phyloP scores from a whole-genome alignment of 371 early-diverging fungal genomes.

The Capillidium heterosporum region DNA sequence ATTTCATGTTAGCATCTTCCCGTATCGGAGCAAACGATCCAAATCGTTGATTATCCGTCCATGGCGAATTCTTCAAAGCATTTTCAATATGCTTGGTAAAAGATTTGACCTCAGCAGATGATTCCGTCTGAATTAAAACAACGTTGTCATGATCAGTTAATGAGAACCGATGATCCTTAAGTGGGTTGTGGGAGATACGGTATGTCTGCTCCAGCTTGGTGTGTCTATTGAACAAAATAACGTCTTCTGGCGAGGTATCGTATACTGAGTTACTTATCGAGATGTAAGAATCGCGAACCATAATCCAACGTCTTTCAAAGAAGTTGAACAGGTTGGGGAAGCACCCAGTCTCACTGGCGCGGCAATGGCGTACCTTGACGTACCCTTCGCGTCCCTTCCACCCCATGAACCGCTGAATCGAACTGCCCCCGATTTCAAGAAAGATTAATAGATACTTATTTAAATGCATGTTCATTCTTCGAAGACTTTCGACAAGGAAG shows the following conservation, averaged over 20 bases:
- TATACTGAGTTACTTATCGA: constrained; percentile 14
- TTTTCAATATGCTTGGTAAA: constrained; percentile 38
- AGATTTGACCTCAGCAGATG: constrained; percentile 35
- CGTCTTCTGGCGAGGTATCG: constrained; percentile 33
- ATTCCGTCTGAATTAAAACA: constrained; percentile 48
- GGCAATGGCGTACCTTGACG: constrained; percentile 18
- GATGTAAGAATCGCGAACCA: constrained; percentile 55
- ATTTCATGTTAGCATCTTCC: constrained; percentile 38
- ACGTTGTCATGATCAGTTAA: constrained; percentile 34
- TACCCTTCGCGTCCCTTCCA: constrained; percentile 78
- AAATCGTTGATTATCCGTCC: constrained; percentile 46
- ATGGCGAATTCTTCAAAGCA: constrained; percentile 40
- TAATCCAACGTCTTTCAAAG: constrained; percentile 53
- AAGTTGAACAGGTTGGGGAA: not conserved
- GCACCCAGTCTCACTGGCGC: not conserved
- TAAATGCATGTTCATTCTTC: constrained; percentile 35
- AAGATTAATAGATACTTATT: constrained; percentile 62
- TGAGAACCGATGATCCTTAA: constrained; percentile 21
- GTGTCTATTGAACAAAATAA: constrained; percentile 50
- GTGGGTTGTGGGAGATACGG: constrained; percentile 21
- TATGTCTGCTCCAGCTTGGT: constrained; percentile 31
- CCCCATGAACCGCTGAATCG: constrained; percentile 54
- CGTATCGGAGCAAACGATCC: constrained; percentile 71
- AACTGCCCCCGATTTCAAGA: constrained; percentile 52
- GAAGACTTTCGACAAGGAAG: constrained; percentile 34